Evolutionary conservation across 345 rosid species (phyloP).

Genomic region (Eucalyptus regnans): DNA sequence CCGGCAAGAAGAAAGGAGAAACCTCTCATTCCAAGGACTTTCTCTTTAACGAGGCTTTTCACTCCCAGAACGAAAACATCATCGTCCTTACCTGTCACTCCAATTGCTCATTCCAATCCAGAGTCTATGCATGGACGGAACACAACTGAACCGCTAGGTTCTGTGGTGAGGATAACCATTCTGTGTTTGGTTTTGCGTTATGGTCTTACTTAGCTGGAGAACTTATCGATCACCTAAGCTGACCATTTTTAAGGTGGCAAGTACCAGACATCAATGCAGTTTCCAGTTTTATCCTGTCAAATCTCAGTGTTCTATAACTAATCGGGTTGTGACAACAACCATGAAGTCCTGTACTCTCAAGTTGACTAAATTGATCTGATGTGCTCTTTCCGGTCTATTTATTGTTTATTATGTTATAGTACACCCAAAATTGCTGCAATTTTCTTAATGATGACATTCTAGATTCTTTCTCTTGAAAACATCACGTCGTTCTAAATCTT

Average conservation of each 20-base stretch:
- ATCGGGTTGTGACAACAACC: neutral
- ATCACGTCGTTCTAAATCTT: neutral
- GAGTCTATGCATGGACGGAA: constrained; percentile 75
- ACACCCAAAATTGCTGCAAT: neutral
- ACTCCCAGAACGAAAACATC: constrained; percentile 39
- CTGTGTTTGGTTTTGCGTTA: neutral
- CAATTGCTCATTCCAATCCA: constrained; percentile 71
- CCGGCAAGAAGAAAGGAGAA: constrained; percentile 12
- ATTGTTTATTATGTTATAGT: neutral
- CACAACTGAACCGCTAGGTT: constrained; percentile 20
- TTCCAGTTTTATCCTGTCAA: neutral
- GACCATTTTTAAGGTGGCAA: neutral
- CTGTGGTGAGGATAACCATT: constrained; percentile 12
- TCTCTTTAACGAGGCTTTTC: constrained; percentile 50
- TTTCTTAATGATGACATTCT: neutral
- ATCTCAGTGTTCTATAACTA: neutral
- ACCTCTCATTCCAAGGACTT: constrained; percentile 36
- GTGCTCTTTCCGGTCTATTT: neutral
- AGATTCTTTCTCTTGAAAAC: neutral
- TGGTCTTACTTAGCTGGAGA: neutral
- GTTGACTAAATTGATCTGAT: neutral
- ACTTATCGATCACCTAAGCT: neutral
- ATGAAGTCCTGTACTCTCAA: neutral
- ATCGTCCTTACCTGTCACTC: constrained; percentile 65
- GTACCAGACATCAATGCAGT: neutral